Conservation (phyloP, 768 basidiomycete genomes). For the Rubroboletus pulcherrimus region DNA sequence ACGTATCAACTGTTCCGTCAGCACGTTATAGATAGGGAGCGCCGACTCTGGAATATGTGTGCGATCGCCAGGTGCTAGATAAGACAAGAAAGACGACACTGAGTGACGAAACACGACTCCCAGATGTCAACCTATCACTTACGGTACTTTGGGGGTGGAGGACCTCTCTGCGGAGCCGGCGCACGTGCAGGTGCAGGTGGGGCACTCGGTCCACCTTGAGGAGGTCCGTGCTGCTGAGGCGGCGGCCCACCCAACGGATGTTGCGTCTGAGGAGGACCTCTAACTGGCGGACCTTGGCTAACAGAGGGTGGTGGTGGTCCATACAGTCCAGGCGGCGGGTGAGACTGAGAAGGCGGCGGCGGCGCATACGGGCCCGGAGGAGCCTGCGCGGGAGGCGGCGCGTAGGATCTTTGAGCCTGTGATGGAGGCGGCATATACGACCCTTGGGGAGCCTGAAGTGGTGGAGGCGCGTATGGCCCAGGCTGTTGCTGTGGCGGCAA, state of each 20-base stretch:
- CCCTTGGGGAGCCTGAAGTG: conserved; percentile 25
- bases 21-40: conserved; percentile 60
- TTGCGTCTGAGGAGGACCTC: conserved; percentile 27
- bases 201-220: conserved; percentile 26
- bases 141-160: conserved; percentile 58
- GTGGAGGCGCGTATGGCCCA: conserved; percentile 23
- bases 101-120: not conserved
- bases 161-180: conserved; percentile 34
- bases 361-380: conserved; percentile 26
- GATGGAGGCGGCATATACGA: conserved; percentile 30
- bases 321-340: conserved; percentile 19
- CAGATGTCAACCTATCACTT: conserved; percentile 25
- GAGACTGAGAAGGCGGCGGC: conserved; percentile 12
- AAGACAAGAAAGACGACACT: not conserved
- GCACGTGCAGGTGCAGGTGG: conserved; percentile 28
- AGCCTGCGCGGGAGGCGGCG: conserved; percentile 15
- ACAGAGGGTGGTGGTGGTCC: conserved; percentile 29
- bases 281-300: conserved; percentile 24
- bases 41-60: conserved; percentile 81
- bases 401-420: conserved; percentile 17
- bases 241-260: conserved; percentile 27
- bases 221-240: conserved; percentile 29
- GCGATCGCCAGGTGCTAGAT: conserved; percentile 80
- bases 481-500: conserved; percentile 19
- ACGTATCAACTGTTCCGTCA: conserved; percentile 58